These are phyloP conservation scores for Orbilia oligospora DNA, from an alignment of 2,329 filamentous ascomycete genomes.

Conservation along the genomic window DNA sequence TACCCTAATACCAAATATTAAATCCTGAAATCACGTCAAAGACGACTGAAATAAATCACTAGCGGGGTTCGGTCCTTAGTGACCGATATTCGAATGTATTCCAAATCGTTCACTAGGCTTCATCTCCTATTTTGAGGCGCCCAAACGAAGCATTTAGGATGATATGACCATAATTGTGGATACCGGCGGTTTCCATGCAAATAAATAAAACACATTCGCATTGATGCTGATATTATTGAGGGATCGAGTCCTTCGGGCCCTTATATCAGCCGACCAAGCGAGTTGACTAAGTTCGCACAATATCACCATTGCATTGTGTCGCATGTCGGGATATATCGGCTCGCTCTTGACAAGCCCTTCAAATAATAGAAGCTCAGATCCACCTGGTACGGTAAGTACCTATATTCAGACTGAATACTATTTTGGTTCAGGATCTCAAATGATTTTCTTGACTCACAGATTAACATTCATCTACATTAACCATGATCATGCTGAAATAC, in stretches of 20 bases:
- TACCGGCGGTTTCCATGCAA: slow-evolving; percentile 9
- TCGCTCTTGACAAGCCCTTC: neutral
- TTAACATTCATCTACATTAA: neutral
- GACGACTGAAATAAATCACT: neutral
- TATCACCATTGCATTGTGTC: neutral
- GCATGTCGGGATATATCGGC: slow-evolving; percentile 22
- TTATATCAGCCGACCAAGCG: slow-evolving; percentile 8
- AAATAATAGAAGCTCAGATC: neutral
- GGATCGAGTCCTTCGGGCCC: slow-evolving; percentile 34
- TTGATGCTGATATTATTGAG: slow-evolving; percentile 11
- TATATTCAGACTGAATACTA: slow-evolving; percentile 1
- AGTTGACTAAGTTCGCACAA: neutral
- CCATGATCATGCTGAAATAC: neutral
- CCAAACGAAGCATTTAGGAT: slow-evolving; percentile 26
- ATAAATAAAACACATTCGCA: slow-evolving; percentile 26
- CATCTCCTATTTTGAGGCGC: slow-evolving; percentile 32
- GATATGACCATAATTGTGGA: slow-evolving; percentile 28
- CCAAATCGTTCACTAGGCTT: slow-evolving; percentile 56
- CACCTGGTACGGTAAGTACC: neutral
- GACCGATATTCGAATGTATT: slow-evolving; percentile 8
- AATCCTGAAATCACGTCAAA: slow-evolving; percentile 5
- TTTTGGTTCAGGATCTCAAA: slow-evolving; percentile 44
- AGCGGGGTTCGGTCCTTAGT: slow-evolving; percentile 8
- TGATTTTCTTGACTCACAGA: slow-evolving; percentile 39
- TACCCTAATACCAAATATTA: too few relatives aligned